These are phyloP conservation scores for Kluyveromyces sp. DNA, from an alignment of 1,139 yeast genomes.

Conservation along the genomic window DNA sequence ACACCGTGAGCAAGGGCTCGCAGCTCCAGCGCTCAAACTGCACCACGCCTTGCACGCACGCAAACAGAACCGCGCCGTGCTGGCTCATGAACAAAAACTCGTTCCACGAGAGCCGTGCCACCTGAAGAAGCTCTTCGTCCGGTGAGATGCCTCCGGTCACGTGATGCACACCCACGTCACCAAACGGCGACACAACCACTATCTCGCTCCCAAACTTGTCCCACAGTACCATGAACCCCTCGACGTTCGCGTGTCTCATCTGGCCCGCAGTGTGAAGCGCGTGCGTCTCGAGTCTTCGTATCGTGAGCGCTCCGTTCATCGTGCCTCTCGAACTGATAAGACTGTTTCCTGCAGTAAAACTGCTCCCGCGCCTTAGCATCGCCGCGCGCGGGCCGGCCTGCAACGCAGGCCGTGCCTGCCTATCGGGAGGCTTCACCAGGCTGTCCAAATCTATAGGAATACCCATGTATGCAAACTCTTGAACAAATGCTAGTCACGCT, in stretches of 20 bases:
- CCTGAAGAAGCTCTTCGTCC: not conserved
- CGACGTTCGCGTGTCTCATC: not conserved
- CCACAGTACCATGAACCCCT: slow-evolving; percentile 4
- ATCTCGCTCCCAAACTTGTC: slow-evolving; percentile 4
- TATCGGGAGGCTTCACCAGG: no score
- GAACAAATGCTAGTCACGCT: not conserved
- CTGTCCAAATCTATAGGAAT: slow-evolving; percentile 9
- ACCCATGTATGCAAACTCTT: no score
- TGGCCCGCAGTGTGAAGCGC: not conserved
- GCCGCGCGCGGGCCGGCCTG: slow-evolving; percentile 1
- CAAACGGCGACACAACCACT: slow-evolving; percentile 2
- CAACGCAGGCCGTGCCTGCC: not conserved
- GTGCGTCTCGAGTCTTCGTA: slow-evolving; percentile 1
- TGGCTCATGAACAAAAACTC: slow-evolving; percentile 4
- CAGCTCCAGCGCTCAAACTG: slow-evolving; percentile 1
- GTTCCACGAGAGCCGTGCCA: slow-evolving; percentile 2
- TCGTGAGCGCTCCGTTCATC: slow-evolving; percentile 5
- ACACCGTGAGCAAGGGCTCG: not conserved
- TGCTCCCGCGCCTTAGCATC: slow-evolving; percentile 3
- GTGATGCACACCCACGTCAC: not conserved
- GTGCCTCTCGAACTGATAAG: slow-evolving; percentile 6
- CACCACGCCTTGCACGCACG: not conserved
- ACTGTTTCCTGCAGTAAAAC: slow-evolving; percentile 5
- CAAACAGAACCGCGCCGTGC: slow-evolving; percentile 3
- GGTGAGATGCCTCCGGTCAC: slow-evolving; percentile 2